Conservation (phyloP, 2,329 filamentous ascomycete species). For the Colletotrichum phormii region DNA sequence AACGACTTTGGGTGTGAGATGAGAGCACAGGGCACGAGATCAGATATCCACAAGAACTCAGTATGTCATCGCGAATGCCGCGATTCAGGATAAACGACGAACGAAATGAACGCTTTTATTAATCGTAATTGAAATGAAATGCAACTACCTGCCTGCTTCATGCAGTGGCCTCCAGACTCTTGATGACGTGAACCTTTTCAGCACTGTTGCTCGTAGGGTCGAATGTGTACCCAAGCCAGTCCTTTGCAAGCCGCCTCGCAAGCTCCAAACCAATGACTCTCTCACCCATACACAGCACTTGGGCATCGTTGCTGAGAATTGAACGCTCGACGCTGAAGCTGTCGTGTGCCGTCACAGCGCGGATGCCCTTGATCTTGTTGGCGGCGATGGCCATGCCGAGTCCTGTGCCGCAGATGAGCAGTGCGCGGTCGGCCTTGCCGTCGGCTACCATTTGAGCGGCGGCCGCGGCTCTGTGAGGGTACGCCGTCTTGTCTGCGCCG, state of each 20-base stretch:
- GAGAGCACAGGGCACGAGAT: neutral
- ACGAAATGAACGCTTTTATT: neutral
- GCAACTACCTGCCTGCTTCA: slow-evolving; percentile 35
- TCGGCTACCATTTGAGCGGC: slow-evolving; percentile 73
- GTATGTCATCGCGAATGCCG: neutral
- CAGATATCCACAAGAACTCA: neutral
- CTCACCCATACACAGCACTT: slow-evolving; percentile 89
- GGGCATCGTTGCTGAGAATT: slow-evolving; percentile 85
- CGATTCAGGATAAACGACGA: no score
- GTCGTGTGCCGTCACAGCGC: slow-evolving; percentile 91
- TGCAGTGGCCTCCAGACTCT: slow-evolving; percentile 47
- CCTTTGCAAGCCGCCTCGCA: slow-evolving; percentile 79
- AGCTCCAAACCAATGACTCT: slow-evolving; percentile 85
- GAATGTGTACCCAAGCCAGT: slow-evolving; percentile 89
- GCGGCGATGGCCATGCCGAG: slow-evolving; percentile 89
- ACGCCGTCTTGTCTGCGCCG: slow-evolving; percentile 79
- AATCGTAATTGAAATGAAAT: neutral
- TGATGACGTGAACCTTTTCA: slow-evolving; percentile 58
- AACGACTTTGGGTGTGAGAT: neutral
- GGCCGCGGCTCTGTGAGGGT: slow-evolving; percentile 81
- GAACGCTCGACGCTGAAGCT: slow-evolving; percentile 85
- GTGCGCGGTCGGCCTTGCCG: slow-evolving; percentile 79
- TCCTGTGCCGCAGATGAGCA: slow-evolving; percentile 88
- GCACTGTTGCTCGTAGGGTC: slow-evolving; percentile 67
- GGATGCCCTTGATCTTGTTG: slow-evolving; percentile 86